phyloP scores from a whole-genome alignment of 2,329 filamentous ascomycete genomes.

The Thielaviopsis punctulata region DNA sequence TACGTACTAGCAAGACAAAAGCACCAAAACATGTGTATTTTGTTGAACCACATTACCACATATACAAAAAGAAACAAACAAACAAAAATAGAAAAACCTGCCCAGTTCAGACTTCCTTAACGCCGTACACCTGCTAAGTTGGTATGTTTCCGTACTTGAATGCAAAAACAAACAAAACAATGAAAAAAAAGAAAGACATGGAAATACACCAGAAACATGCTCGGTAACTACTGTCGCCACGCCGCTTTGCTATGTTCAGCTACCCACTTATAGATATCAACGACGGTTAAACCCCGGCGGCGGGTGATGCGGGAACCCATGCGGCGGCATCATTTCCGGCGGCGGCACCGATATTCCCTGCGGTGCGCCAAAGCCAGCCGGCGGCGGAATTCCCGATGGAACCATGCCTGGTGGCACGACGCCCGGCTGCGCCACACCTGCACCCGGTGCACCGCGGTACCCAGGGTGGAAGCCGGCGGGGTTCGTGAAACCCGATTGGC shows the following conservation, averaged over 20 bases:
- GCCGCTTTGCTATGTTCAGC: constrained; percentile 1
- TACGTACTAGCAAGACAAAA: too few relatives aligned
- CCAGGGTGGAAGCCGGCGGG: constrained; percentile 32
- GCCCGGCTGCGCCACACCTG: constrained; percentile 19
- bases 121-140: neutral
- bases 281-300: constrained; percentile 18
- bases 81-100: neutral
- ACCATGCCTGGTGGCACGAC: constrained; percentile 14
- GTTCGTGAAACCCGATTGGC: constrained; percentile 27
- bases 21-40: too few relatives aligned
- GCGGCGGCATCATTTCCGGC: constrained; percentile 28
- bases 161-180: neutral
- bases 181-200: neutral
- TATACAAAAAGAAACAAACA: neutral
- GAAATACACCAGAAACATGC: neutral
- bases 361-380: constrained; percentile 21
- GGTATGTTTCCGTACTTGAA: neutral
- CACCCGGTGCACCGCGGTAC: constrained; percentile 22
- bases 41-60: too few relatives aligned
- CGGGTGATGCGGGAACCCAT: constrained; percentile 21
- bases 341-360: constrained; percentile 26
- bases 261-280: constrained; percentile 12
- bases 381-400: constrained; percentile 18
- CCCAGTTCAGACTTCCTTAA: neutral
- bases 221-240: neutral